A percentile compares a stretch with the other conserved stretches of the same genome.
Conservation (phyloP, 2,329 filamentous ascomycete species). For the Massarina eburnea region DNA sequence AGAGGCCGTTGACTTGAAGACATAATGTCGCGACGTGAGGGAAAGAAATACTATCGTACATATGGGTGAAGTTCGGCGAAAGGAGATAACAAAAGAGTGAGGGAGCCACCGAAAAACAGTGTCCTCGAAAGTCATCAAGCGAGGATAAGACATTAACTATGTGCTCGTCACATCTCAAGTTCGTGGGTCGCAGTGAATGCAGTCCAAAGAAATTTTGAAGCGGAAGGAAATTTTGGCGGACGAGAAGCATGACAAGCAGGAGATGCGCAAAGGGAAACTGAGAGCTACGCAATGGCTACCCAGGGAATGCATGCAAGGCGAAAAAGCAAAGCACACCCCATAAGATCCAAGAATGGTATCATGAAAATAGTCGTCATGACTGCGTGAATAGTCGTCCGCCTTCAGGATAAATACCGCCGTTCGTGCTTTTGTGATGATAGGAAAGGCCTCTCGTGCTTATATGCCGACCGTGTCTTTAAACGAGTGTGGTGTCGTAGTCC, state of each 20-base stretch:
- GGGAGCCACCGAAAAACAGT: conserved; percentile 11
- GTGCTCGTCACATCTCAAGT: conserved; percentile 35
- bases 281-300: conserved; percentile 25
- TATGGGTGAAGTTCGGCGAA: conserved; percentile 16
- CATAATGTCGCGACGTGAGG: conserved; percentile 13
- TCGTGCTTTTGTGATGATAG: conserved; percentile 40
- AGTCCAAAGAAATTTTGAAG: conserved; percentile 21
- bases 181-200: conserved; percentile 33
- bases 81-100: conserved; percentile 8
- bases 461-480: conserved; percentile 49
- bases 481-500: conserved; percentile 45
- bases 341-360: conserved; percentile 34
- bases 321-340: conserved; percentile 38
- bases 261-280: conserved; percentile 7
- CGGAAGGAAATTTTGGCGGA: conserved; percentile 19
- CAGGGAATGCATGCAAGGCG: conserved; percentile 29
- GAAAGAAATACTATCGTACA: conserved; percentile 38
- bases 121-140: conserved; percentile 35
- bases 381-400: conserved; percentile 43
- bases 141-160: conserved; percentile 42
- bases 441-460: conserved; percentile 25
- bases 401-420: conserved; percentile 42
- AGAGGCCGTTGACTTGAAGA: conserved; percentile 37
- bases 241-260: conserved; percentile 15
- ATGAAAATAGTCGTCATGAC: conserved; percentile 42